Base-by-base conservation (phyloP, 805 yeast genomes). In the Candida hungchunana region DNA sequence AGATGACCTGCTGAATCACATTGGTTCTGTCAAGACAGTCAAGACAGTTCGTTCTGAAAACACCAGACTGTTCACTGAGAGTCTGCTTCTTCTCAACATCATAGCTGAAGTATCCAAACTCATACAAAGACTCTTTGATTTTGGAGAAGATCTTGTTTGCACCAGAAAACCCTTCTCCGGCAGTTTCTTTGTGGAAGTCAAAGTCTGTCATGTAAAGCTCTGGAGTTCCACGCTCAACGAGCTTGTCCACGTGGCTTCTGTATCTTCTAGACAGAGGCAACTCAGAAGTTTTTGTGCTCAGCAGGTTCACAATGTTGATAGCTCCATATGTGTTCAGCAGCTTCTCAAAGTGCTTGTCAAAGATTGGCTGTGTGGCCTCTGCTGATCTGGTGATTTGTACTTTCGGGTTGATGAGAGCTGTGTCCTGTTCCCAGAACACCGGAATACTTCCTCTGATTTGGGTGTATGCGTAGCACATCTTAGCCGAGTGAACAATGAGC, bases 401-500 rank as follows among this genome's bases (percentile, higher is more conserved):
- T 55, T 89, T 93, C 16, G 97, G 95, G 43, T 85, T 80, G n/a
- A 93, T 75, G 43, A 90, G 63, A 4, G 95, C 84, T 2, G 94
- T 77, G 51, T 89, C 97, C 60, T 93, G 98, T 58, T 93, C 98
- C 98, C 98, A 93, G 53, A 93, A 93, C 1, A 90, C 71, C 0
- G 99, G 98, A 4, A 93, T 89, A 14, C 95, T 82, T 9, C 99
- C 99, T 56, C 99, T 71, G n/a, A 93, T 77, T 59, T 89, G 95
- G 1, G 82, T 74, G 58, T 80, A 89, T 2, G 97, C 77, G 56
- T 76, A 88, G 67, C 74, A 63, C 60, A 73, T 53, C 54, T 63
- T 52, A 50, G 60, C 53, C 55, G 68, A 64, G 67, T 75, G 73
- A 56, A 80, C 65, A 22, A 93, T 81, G 26, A 85, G 72, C 57